Conservation (phyloP, 371 early-diverging fungal genomes). For the Apophysomyces sp. region DNA sequence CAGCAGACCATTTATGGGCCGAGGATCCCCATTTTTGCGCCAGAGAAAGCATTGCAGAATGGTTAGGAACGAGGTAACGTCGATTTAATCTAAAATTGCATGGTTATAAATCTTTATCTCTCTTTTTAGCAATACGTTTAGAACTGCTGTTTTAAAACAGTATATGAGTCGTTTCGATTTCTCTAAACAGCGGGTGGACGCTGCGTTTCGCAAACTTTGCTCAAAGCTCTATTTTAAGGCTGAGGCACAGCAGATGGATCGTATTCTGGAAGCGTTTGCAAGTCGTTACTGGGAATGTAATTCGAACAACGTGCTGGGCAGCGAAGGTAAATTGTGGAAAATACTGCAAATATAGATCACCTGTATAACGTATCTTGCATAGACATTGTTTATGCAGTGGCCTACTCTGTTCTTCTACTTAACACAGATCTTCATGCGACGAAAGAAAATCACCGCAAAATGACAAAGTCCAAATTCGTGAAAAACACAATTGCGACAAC, state of each 20-base stretch:
- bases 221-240: conserved; percentile 78
- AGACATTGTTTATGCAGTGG: conserved; percentile 81
- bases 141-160: conserved; percentile 5
- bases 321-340: conserved; percentile 26
- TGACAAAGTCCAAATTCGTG: conserved; percentile 60
- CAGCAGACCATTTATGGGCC: conserved; percentile 34
- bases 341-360: background rate
- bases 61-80: conserved; percentile 39
- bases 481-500: conserved; percentile 58
- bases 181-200: conserved; percentile 7
- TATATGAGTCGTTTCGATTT: conserved; percentile 17
- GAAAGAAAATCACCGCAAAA: conserved; percentile 54
- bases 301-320: conserved; percentile 47
- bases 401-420: conserved; percentile 82
- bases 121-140: conserved; percentile 11
- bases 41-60: conserved; percentile 38
- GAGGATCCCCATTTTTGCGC: conserved; percentile 34
- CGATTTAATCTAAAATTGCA: background rate
- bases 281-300: conserved; percentile 83
- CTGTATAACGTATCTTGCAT: too few relatives aligned
- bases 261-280: conserved; percentile 81
- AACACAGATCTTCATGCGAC: conserved; percentile 93
- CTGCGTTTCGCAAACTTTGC: conserved; percentile 57
- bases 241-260: conserved; percentile 90
- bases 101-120: background rate